These are phyloP conservation scores for Rosa persica DNA, from an alignment of 306 rosid species.

Conservation along the genomic window DNA sequence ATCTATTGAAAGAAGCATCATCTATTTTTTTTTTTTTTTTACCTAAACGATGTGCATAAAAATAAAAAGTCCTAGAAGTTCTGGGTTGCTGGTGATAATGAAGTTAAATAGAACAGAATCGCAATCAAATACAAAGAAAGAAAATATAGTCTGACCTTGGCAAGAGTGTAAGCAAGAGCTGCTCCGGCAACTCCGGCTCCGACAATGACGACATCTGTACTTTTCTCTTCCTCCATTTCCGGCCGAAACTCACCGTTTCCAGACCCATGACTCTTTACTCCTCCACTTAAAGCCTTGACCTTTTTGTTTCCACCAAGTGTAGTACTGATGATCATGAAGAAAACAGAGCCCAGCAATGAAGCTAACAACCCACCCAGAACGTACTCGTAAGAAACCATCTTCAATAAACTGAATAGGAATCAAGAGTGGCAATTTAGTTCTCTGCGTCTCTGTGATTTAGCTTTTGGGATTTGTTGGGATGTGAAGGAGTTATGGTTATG, in stretches of 20 bases:
- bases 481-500: background rate
- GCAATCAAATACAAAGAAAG: background rate
- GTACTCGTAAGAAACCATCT: slow-evolving; percentile 46
- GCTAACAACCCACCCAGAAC: slow-evolving; percentile 41
- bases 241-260: background rate
- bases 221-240: slow-evolving; percentile 9
- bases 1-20: too few species aligned
- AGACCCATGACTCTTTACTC: background rate
- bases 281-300: slow-evolving; percentile 7
- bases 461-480: background rate
- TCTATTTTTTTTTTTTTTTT: too few species aligned
- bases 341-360: slow-evolving; percentile 40
- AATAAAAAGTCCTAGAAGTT: too few species aligned
- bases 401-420: background rate
- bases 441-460: background rate
- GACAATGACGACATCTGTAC: slow-evolving; percentile 56
- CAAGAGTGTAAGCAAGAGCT: slow-evolving; percentile 89
- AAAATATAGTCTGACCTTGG: slow-evolving; percentile 43
- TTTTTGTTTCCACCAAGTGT: slow-evolving; percentile 31
- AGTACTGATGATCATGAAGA: slow-evolving; percentile 25
- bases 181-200: slow-evolving; percentile 96
- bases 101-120: background rate
- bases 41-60: too few species aligned
- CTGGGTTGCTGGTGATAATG: too few species aligned
- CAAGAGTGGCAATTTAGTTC: background rate